Percentiles rank a stretch among this genome's conserved stretches.
phyloP scores from a whole-genome alignment of 2,329 filamentous ascomycete genomes.

The Botrytis fragariae region DNA sequence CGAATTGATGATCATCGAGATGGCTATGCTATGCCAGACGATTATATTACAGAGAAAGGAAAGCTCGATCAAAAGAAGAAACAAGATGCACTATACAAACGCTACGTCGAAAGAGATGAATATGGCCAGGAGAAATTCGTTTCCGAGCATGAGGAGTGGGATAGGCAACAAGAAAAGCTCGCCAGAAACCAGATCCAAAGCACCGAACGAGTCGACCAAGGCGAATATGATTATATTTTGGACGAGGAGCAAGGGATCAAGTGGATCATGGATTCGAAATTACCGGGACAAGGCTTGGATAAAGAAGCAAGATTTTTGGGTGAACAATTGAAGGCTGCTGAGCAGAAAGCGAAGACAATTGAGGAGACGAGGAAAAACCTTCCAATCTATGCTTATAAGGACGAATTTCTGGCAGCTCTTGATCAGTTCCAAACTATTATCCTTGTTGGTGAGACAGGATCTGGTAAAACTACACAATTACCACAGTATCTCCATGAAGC shows the following conservation, averaged over 20 bases:
- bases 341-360: slow-evolving; percentile 83
- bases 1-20: slow-evolving; percentile 89
- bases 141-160: slow-evolving; percentile 96
- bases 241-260: slow-evolving; percentile 86
- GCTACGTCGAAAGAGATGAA: slow-evolving; percentile 84
- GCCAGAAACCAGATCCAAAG: slow-evolving; percentile 82
- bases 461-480: slow-evolving; percentile 92
- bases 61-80: slow-evolving; percentile 87
- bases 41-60: slow-evolving; percentile 91
- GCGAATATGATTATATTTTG: slow-evolving; percentile 89
- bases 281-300: slow-evolving; percentile 68
- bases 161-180: slow-evolving; percentile 82
- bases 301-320: slow-evolving; percentile 77
- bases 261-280: slow-evolving; percentile 72
- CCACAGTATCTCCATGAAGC: slow-evolving; percentile 92
- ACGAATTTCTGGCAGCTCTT: slow-evolving; percentile 84
- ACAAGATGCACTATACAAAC: slow-evolving; percentile 83
- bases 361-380: slow-evolving; percentile 88
- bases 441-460: slow-evolving; percentile 91
- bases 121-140: slow-evolving; percentile 85
- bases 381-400: slow-evolving; percentile 84
- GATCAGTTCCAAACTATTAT: slow-evolving; percentile 83
- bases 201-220: slow-evolving; percentile 71
- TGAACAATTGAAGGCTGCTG: slow-evolving; percentile 81
- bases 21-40: slow-evolving; percentile 89